Base-by-base conservation (phyloP, 148 eudicot genomes). In the Fallopia convolvulus region DNA sequence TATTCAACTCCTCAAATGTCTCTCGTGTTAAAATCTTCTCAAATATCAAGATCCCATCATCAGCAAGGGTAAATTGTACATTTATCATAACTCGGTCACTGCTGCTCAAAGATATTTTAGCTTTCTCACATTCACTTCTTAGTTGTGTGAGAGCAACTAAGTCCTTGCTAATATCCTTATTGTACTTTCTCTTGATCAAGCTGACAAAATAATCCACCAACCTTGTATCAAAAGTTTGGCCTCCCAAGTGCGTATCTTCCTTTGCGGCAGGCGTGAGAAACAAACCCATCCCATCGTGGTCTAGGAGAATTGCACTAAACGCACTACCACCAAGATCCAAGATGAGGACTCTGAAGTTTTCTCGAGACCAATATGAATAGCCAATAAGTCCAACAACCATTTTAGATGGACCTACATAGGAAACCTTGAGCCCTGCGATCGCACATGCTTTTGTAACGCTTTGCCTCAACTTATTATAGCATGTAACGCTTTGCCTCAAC, bases 1-100 rank as follows among this genome's bases (percentile, higher is more conserved):
- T 71, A 48, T 71, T 71, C 11, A 71, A 23, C 49, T 39, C 74
- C 74, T 71, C 74, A 12, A 71, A 71, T 11, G 9, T 36, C 73
- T 33, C 21, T n/a, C 73, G n/a, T 21, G 73, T 39, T 42, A 39
- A 15, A 14, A 21, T 17, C 47, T 36, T 48, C 74, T 36, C 49
- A 36, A 71, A 39, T 7, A 3, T 0, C 47, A 36, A 15, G 23
- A 61, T 23, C 11, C 10, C 68, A 61, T 61, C 68, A 26, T 61
- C 68, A 26, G 14, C 36, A 11, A 61, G 65, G 32, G 11, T 4
- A 17, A 52, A 58, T 8, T 58, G 26, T n/a, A 58, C 11, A 32
- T 58, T 58, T 32, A 58, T 21, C 26, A 21, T n/a, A 39, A 10
- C 33, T 71, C 11, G 23, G 47, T 15, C n/a, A 5, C 23, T 39